Conservation (phyloP, 345 rosid genomes). For the Draba incana region DNA sequence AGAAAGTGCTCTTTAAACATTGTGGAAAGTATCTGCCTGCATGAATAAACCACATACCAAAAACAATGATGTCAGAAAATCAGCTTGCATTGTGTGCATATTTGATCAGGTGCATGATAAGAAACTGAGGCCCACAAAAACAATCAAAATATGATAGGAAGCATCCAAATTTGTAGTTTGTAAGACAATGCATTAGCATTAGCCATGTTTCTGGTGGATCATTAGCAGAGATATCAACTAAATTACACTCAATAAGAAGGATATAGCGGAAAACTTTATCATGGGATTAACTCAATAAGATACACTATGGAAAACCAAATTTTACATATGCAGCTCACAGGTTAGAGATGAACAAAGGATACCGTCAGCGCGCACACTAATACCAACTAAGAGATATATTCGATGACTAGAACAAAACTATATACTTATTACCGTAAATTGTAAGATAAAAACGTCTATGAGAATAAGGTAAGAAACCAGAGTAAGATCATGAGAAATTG, state of each 20-base stretch:
- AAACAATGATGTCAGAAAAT: not conserved
- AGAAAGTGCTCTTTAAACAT: not conserved
- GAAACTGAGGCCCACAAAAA: not conserved
- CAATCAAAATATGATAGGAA: constrained; percentile 3
- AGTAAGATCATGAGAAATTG: not conserved
- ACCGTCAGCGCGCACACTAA: not conserved
- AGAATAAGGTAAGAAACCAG: not conserved
- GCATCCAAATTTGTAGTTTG: constrained; percentile 4
- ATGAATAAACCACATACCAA: constrained; percentile 8
- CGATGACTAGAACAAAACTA: not conserved
- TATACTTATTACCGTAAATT: not conserved
- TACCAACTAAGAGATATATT: not conserved
- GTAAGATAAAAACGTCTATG: not conserved
- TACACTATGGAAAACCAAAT: not conserved
- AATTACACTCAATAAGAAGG: not conserved
- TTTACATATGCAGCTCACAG: not conserved
- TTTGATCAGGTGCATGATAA: not conserved
- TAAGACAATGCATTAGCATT: not conserved
- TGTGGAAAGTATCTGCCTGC: not conserved
- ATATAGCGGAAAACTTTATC: not conserved
- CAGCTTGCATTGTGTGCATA: not conserved
- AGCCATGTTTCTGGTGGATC: not conserved
- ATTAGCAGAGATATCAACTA: not conserved
- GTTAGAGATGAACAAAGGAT: not conserved
- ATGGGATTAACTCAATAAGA: not conserved